A percentile compares a stretch with the other conserved stretches of the same genome.
Conservation (phyloP, 768 basidiomycete species). For the Sarcodon aspratus region DNA sequence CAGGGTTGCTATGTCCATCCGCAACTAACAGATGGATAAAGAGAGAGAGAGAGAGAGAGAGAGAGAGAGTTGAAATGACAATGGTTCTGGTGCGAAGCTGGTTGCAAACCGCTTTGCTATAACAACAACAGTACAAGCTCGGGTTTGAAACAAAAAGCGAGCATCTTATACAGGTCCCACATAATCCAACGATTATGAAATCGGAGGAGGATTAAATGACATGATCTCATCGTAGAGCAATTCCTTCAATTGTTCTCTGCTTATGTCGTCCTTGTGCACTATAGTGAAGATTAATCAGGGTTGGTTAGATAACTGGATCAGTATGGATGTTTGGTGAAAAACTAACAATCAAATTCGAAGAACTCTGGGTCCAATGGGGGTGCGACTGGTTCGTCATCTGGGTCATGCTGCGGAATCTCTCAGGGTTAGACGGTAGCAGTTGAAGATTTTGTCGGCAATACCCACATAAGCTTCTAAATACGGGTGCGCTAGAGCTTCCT, state of each 20-base stretch:
- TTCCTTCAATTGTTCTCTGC: conserved; percentile 90
- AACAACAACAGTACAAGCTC: too few species aligned
- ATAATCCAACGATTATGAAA: conserved; percentile 19
- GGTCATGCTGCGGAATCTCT: conserved; percentile 56
- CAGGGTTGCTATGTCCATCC: too few species aligned
- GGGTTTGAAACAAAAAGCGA: too few species aligned
- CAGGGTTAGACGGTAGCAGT: background rate
- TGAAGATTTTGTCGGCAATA: conserved; percentile 6
- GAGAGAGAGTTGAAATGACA: too few species aligned
- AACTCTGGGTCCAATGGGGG: conserved; percentile 93
- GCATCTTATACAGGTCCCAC: too few species aligned
- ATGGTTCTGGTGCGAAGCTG: too few species aligned
- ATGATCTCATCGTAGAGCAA: conserved; percentile 92
- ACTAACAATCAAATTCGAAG: conserved; percentile 92
- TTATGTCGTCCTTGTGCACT: conserved; percentile 96
- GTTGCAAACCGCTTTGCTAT: too few species aligned
- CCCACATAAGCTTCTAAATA: conserved; percentile 88
- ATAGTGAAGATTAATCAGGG: conserved; percentile 2
- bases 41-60: too few species aligned
- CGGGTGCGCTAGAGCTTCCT: conserved; percentile 90
- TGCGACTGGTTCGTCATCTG: conserved; percentile 92
- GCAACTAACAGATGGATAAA: too few species aligned
- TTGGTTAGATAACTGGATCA: conserved; percentile 1
- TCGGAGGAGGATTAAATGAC: conserved; percentile 64
- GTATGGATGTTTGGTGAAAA: background rate